Percentiles rank a stretch among this genome's conserved stretches.
Evolutionary conservation across 2,329 filamentous ascomycete species (phyloP).

Genomic region (Epichloe festucae): DNA sequence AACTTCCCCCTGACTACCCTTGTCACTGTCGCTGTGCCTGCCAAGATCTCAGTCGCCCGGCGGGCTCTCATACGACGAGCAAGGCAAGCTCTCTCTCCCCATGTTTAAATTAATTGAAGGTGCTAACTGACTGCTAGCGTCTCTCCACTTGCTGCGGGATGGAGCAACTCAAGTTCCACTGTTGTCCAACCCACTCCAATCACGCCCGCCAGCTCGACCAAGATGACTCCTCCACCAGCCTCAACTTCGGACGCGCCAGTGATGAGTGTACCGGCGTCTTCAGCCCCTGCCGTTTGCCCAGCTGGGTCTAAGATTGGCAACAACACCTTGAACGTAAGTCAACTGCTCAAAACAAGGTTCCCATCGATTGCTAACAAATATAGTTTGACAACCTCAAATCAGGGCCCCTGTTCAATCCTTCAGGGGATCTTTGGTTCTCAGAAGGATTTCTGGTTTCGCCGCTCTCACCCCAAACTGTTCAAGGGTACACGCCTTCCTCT

Average conservation of each 20-base stretch:
- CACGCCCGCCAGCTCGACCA: neutral
- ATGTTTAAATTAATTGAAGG: neutral
- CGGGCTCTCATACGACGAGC: conserved; percentile 18
- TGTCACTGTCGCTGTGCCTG: conserved; percentile 18
- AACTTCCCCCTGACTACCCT: conserved; percentile 27
- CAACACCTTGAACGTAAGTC: conserved; percentile 24
- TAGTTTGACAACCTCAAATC: conserved; percentile 25
- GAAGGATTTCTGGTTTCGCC: conserved; percentile 27
- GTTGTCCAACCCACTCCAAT: neutral
- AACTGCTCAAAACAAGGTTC: neutral
- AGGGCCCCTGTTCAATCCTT: conserved; percentile 27
- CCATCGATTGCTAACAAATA: conserved; percentile 7
- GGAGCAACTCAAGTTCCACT: conserved; percentile 19
- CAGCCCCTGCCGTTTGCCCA: conserved; percentile 14
- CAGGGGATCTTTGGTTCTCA: conserved; percentile 29
- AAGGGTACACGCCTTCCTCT: conserved; percentile 25
- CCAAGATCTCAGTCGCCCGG: conserved; percentile 7
- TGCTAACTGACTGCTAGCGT: conserved; percentile 9
- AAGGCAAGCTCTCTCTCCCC: conserved; percentile 16
- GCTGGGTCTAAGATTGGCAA: conserved; percentile 23
- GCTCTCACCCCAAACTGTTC: conserved; percentile 17
- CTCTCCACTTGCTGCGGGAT: conserved; percentile 8
- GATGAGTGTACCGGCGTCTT: conserved; percentile 2
- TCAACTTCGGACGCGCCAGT: neutral
- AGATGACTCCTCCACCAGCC: neutral